A percentile compares a stretch with the other conserved stretches of the same genome.
Evolutionary conservation across 108 stramenopile genomes (phyloP).

Genomic region (Schizochytrium sp.): DNA sequence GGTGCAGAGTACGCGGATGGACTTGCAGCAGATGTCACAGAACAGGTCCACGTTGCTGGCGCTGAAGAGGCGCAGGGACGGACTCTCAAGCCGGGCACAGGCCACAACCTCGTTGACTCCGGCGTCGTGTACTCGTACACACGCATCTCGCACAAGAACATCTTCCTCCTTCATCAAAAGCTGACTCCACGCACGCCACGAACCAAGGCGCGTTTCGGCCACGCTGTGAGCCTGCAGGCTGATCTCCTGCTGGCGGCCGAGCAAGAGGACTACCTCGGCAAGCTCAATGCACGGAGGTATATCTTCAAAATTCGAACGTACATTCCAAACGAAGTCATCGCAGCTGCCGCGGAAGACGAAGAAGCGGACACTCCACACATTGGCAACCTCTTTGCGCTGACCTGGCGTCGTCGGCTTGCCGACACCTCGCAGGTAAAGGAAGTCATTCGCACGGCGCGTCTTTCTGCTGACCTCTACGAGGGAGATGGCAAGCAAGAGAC

Average conservation of each 20-base stretch:
- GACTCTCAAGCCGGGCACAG: background rate
- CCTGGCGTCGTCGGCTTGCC: background rate
- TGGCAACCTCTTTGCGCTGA: conserved; percentile 18
- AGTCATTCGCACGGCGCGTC: background rate
- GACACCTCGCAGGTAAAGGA: background rate
- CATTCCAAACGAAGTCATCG: background rate
- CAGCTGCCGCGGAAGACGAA: background rate
- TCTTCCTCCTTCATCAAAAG: background rate
- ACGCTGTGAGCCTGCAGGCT: background rate
- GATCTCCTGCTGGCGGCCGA: background rate
- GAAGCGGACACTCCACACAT: background rate
- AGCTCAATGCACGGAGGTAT: background rate
- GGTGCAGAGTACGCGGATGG: background rate
- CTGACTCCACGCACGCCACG: background rate
- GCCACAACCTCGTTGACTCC: background rate
- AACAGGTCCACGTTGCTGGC: background rate
- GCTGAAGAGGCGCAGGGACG: background rate
- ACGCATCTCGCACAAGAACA: background rate
- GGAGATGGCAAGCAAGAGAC: background rate
- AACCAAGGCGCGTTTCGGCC: background rate
- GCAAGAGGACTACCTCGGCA: background rate
- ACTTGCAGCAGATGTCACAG: background rate
- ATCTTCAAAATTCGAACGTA: background rate
- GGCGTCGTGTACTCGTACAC: background rate
- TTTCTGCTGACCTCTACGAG: background rate